Base-by-base conservation (phyloP, 345 rosid genomes). In the Mallotus nudiflorus region DNA sequence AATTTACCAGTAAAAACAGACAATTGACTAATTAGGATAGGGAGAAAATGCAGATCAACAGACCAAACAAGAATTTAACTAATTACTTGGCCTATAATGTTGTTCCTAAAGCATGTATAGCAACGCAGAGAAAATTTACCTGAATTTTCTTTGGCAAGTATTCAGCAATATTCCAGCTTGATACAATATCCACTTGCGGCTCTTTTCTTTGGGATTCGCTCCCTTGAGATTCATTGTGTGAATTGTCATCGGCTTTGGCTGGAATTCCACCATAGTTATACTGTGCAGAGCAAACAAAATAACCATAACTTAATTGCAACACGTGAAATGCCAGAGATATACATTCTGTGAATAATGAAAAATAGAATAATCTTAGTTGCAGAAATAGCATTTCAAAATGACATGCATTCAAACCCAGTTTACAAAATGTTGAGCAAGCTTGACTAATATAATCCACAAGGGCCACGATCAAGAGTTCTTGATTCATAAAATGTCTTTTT, bases 221-320 rank as follows among this genome's bases (percentile, higher is more conserved):
- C 1, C 16, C 73, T 62, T 51, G 64, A 22, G 63, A 66, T 52
- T 66, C 80, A 71, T 31, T 61, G 59, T 73, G 77, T 28, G 77
- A 82, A 69, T 53, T 78, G 61, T 85, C 93, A 77, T 84, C 90
- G 66, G 78, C 79, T 44, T 69, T 81, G 55, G 87, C 91, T 48
- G 82, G 93, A 78, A 91, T 90, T 64, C 98, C 97, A 53, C 97
- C 94, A 65, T 89, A 87, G 76, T 91, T 91, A 78, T 88, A 83
- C 97, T 93, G 62, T 64, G 79, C 6, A 50, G 48, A 71, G 67
- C 74, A 64, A 70, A 33, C 35, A 45, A 68, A 68, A 52, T 62
- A 28, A 46, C 37, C 35, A 66, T 42, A 24, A 39, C 16, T 69
- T 57, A 75, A 59, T 39, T 19, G 37, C 61, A 15, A 56, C 9